A percentile compares a stretch with the other conserved stretches of the same genome.
Evolutionary conservation across 192 early-diverging fungal species (phyloP).

Genomic region (Gigaspora rosea): DNA sequence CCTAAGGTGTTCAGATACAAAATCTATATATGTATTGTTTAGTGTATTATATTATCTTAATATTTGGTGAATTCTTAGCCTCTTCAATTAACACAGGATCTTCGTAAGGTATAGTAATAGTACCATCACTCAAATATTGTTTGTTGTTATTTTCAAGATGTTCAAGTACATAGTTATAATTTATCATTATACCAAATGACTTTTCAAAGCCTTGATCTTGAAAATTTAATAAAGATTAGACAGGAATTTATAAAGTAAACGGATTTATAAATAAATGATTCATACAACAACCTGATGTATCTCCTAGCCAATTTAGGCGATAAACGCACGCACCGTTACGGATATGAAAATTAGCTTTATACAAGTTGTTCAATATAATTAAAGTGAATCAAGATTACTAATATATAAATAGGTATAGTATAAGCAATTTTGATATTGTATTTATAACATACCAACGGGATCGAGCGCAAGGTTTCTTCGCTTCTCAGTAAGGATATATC

Average conservation of each 20-base stretch:
- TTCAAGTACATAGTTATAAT: slow-evolving; percentile 83
- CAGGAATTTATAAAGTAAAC: not conserved
- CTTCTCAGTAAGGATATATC: slow-evolving; percentile 72
- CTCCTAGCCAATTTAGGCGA: slow-evolving; percentile 86
- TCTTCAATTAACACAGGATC: slow-evolving; percentile 24
- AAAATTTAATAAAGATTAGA: not conserved
- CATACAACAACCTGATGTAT: slow-evolving; percentile 56
- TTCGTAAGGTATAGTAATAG: slow-evolving; percentile 48
- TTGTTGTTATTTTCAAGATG: slow-evolving; percentile 83
- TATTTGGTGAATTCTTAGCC: not conserved
- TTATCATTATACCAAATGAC: slow-evolving; percentile 93
- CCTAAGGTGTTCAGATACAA: not conserved
- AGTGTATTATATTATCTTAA: not conserved
- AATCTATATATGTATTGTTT: no score
- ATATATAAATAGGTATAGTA: not conserved
- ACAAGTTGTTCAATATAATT: no score
- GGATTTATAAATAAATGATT: not conserved
- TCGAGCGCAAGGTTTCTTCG: slow-evolving; percentile 69
- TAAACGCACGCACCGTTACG: slow-evolving; percentile 92
- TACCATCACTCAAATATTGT: slow-evolving; percentile 64
- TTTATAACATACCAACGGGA: slow-evolving; percentile 67
- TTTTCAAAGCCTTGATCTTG: slow-evolving; percentile 69
- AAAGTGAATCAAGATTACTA: not conserved
- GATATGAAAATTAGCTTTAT: slow-evolving; percentile 87
- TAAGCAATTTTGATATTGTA: not conserved